A percentile compares a stretch with the other conserved stretches of the same genome.
phyloP scores from a whole-genome alignment of 116 monocot species.

The Iris pallida region DNA sequence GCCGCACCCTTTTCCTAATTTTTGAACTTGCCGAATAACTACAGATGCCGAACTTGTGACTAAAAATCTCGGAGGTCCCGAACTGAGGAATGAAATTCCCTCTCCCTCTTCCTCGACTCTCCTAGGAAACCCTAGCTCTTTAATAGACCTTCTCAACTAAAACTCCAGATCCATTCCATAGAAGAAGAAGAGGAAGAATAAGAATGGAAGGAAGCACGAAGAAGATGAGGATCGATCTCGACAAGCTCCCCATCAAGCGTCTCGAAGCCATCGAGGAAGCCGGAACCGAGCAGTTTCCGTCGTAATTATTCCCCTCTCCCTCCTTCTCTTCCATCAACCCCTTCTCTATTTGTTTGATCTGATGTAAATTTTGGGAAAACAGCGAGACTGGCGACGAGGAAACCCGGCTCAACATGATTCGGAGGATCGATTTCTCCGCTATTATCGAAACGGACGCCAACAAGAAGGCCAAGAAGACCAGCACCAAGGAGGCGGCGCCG shows the following conservation, averaged over 20 bases:
- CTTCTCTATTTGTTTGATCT: background rate
- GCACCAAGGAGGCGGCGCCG: slow-evolving; percentile 20
- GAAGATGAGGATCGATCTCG: slow-evolving; percentile 55
- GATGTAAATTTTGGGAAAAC: background rate
- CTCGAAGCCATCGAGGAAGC: slow-evolving; percentile 74
- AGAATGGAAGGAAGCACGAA: no score
- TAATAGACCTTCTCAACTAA: no score
- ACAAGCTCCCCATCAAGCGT: slow-evolving; percentile 92
- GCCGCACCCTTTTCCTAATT: no score
- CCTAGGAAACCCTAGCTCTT: no score
- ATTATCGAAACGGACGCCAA: slow-evolving; percentile 60
- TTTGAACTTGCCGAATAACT: no score
- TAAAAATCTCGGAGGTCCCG: no score
- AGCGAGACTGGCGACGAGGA: slow-evolving; percentile 74
- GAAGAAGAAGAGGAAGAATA: no score
- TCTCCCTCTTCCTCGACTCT: no score
- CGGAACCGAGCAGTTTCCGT: slow-evolving; percentile 73
- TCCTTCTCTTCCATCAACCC: background rate
- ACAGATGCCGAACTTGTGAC: no score
- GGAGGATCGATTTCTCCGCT: slow-evolving; percentile 76
- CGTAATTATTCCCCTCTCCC: slow-evolving; percentile 25
- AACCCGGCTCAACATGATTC: slow-evolving; percentile 61
- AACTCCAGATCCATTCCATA: no score
- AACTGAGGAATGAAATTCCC: no score
- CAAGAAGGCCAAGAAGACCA: slow-evolving; percentile 48